Conservation (phyloP, 2,329 filamentous ascomycete genomes). For the Apiospora marii region DNA sequence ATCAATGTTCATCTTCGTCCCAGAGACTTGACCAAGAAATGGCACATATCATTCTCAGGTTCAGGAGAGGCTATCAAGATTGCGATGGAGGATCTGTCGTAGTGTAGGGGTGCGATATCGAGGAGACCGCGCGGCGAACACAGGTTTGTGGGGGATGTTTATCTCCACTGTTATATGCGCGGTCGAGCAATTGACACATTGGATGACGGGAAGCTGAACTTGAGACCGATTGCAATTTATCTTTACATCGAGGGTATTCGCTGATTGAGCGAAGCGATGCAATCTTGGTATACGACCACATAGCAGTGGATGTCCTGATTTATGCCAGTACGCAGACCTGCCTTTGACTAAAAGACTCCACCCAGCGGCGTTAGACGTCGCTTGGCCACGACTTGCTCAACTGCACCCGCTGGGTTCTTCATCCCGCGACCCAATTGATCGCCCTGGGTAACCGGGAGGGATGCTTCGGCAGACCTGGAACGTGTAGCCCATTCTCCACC, state of each 20-base stretch:
- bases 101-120: not conserved
- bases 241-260: too few species aligned
- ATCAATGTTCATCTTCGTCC: not conserved
- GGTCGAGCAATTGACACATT: too few species aligned
- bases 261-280: too few species aligned
- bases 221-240: too few species aligned
- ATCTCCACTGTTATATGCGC: too few species aligned
- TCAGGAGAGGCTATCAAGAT: not conserved
- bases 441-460: not conserved
- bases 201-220: too few species aligned
- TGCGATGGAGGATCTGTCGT: too few species aligned
- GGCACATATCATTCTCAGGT: not conserved
- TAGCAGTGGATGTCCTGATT: too few species aligned
- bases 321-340: not conserved
- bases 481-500: not conserved
- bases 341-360: not conserved
- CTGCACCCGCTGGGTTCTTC: not conserved
- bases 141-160: too few species aligned
- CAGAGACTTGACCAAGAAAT: not conserved
- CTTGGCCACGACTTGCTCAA: not conserved
- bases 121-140: not conserved
- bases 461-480: not conserved
- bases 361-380: not conserved
- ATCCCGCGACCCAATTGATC: not conserved
- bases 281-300: too few species aligned